phyloP scores from a whole-genome alignment of 2,329 filamentous ascomycete genomes.

The Aschersonia sp. region DNA sequence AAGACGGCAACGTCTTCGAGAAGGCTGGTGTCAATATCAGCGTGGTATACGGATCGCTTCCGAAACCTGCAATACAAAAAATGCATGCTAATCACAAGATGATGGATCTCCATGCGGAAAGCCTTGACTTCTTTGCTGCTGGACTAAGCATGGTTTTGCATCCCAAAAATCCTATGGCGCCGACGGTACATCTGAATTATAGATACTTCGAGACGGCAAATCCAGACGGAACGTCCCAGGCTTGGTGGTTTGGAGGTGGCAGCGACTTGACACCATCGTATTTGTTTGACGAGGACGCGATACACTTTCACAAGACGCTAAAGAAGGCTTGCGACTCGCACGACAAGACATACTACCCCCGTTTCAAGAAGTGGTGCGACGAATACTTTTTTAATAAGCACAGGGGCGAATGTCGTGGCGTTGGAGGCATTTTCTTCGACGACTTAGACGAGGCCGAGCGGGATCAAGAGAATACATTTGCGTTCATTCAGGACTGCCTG shows the following conservation, averaged over 20 bases:
- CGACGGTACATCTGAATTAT: constrained; percentile 96
- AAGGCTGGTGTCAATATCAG: constrained; percentile 94
- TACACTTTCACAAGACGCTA: constrained; percentile 90
- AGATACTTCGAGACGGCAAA: constrained; percentile 95
- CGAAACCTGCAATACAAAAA: constrained; percentile 73
- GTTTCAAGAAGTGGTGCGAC: constrained; percentile 98
- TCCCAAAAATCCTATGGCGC: constrained; percentile 89
- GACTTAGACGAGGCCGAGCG: constrained; percentile 81
- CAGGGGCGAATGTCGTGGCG: constrained; percentile 68
- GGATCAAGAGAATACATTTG: constrained; percentile 78
- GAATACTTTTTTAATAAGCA: constrained; percentile 95
- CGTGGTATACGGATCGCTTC: constrained; percentile 84
- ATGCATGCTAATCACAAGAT: constrained; percentile 95
- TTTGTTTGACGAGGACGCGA: constrained; percentile 91
- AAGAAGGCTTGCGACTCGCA: constrained; percentile 90
- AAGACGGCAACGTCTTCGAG: constrained; percentile 94
- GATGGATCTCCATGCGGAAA: constrained; percentile 63
- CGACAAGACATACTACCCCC: constrained; percentile 79
- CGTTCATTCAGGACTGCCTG: constrained; percentile 75
- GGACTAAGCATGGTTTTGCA: constrained; percentile 89
- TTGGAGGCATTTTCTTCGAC: constrained; percentile 98
- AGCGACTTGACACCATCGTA: constrained; percentile 88
- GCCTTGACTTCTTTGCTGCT: constrained; percentile 87
- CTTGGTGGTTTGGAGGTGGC: constrained; percentile 98
- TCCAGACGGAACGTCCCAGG: constrained; percentile 63